Conservation (phyloP, 805 yeast species). For the Pichia heedii region DNA sequence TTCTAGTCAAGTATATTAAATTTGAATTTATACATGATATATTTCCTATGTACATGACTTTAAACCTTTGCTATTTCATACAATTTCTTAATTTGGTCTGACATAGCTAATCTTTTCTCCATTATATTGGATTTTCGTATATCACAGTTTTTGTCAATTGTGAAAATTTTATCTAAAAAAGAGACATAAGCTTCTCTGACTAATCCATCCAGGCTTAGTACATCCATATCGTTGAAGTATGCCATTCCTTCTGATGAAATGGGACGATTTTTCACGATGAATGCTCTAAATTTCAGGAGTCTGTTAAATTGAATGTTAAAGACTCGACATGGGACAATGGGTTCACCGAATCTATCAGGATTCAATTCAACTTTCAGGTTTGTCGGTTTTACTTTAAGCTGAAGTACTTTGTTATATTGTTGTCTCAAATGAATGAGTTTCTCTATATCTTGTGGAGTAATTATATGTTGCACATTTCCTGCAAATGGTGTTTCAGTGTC, state of each 20-base stretch:
- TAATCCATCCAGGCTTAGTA: constrained; percentile 1
- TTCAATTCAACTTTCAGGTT: constrained; percentile 6
- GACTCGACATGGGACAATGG: constrained; percentile 13
- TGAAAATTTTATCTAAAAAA: constrained; percentile 11
- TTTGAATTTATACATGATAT: too few species aligned
- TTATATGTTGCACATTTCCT: not conserved
- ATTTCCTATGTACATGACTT: too few species aligned
- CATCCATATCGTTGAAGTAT: constrained; percentile 10
- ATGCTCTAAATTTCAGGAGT: constrained; percentile 11
- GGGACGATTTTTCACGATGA: constrained; percentile 12
- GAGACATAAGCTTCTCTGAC: constrained; percentile 11
- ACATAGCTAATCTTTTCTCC: constrained; percentile 6
- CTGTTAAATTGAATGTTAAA: constrained; percentile 12
- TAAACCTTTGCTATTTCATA: not conserved
- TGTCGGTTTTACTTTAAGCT: constrained; percentile 12
- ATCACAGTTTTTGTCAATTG: constrained; percentile 12
- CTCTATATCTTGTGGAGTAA: not conserved
- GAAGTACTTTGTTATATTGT: constrained; percentile 10
- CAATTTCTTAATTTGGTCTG: constrained; percentile 3
- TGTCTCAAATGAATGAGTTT: constrained; percentile 6
- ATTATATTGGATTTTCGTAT: constrained; percentile 7
- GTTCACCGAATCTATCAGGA: constrained; percentile 19
- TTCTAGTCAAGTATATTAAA: not conserved
- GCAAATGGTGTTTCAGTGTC: not conserved
- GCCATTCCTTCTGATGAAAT: constrained; percentile 12